Evolutionary conservation across 164 flowering plant genomes (phyloP).

Genomic region (Tetrastigma voinierianum): DNA sequence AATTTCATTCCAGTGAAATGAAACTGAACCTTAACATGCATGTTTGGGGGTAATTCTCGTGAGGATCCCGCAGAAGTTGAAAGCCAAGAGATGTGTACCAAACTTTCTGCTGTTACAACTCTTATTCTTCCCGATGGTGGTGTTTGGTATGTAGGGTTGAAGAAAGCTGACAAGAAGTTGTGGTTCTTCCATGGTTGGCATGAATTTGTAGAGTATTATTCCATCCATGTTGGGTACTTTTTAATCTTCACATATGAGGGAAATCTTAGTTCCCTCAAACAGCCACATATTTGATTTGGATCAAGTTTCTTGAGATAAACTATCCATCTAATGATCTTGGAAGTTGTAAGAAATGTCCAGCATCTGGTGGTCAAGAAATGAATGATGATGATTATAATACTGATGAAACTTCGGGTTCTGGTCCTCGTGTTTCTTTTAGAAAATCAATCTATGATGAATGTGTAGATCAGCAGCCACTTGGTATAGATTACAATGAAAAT

Average conservation of each 20-base stretch:
- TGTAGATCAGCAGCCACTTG: constrained; percentile 14
- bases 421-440: not conserved
- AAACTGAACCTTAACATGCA: not conserved
- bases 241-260: constrained; percentile 36
- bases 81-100: constrained; percentile 14
- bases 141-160: constrained; percentile 21
- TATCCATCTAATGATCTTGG: constrained; percentile 5
- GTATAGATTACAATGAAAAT: constrained; percentile 11
- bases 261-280: constrained; percentile 20
- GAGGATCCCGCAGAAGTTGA: constrained; percentile 32
- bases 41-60: constrained; percentile 4
- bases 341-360: too few relatives aligned
- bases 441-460: constrained; percentile 4
- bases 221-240: constrained; percentile 22
- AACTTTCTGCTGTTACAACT: constrained; percentile 12
- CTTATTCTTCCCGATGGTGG: constrained; percentile 23
- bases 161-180: constrained; percentile 7
- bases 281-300: constrained; percentile 22
- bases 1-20: too few relatives aligned
- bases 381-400: too few relatives aligned
- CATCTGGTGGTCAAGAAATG: too few relatives aligned
- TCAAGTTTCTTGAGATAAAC: constrained; percentile 26
- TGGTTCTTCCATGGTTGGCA: constrained; percentile 36
- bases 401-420: too few relatives aligned
- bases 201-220: constrained; percentile 23